Conservation (phyloP, 805 yeast genomes). For the Candida quercuum region DNA sequence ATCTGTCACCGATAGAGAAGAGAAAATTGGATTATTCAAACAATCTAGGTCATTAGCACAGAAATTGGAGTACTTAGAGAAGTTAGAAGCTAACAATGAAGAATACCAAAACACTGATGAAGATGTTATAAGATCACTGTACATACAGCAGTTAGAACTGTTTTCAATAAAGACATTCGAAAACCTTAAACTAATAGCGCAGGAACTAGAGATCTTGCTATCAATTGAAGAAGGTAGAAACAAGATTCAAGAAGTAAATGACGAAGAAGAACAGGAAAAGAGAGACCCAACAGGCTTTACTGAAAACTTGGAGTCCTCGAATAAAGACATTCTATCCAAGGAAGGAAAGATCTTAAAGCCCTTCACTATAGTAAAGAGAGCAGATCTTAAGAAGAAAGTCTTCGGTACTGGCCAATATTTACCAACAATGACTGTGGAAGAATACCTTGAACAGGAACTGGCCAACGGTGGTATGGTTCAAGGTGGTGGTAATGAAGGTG, state of each 20-base stretch:
- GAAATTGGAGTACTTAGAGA: constrained; percentile 37
- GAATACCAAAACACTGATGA: constrained; percentile 47
- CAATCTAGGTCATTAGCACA: constrained; percentile 47
- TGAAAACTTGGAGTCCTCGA: constrained; percentile 51
- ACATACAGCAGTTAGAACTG: constrained; percentile 48
- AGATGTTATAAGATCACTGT: constrained; percentile 52
- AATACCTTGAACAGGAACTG: constrained; percentile 79
- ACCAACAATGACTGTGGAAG: constrained; percentile 95
- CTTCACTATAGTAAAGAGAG: constrained; percentile 66
- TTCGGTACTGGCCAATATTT: constrained; percentile 88
- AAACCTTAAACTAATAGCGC: constrained; percentile 49
- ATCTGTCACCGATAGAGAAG: constrained; percentile 39
- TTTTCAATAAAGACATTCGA: constrained; percentile 49
- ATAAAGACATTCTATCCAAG: constrained; percentile 52
- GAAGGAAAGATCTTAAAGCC: constrained; percentile 81
- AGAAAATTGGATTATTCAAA: constrained; percentile 66
- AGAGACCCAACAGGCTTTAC: constrained; percentile 48
- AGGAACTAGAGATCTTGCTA: constrained; percentile 63
- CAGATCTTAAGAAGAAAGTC: constrained; percentile 57
- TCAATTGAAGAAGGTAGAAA: too few species aligned
- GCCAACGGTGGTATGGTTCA: constrained; percentile 73
- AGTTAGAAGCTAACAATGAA: constrained; percentile 27
- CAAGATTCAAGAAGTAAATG: constrained; percentile 14
- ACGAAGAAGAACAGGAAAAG: constrained; percentile 15
- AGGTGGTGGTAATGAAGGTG: constrained; percentile 34